These are phyloP conservation scores for Nakazawaea holstii DNA, from an alignment of 805 yeast genomes.

Conservation along the genomic window DNA sequence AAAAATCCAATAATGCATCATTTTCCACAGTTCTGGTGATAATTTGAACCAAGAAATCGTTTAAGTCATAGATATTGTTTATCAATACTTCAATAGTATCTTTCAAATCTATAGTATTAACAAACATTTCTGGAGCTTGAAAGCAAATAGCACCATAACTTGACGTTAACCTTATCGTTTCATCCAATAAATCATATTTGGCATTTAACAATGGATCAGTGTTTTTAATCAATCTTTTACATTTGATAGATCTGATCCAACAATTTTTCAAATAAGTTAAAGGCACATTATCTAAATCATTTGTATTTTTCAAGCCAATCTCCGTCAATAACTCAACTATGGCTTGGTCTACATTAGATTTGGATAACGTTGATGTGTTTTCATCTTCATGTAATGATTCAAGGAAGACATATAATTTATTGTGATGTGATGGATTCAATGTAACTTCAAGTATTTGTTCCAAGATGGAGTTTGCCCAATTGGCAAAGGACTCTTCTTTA, in stretches of 20 bases:
- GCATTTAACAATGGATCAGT: conserved; percentile 32
- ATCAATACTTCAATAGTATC: conserved; percentile 21
- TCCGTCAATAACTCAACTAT: conserved; percentile 55
- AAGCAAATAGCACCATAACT: conserved; percentile 66
- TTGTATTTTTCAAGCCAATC: conserved; percentile 33
- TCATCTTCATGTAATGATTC: conserved; percentile 20
- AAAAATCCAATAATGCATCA: conserved; percentile 56
- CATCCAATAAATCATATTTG: conserved; percentile 38
- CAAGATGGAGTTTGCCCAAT: conserved; percentile 37
- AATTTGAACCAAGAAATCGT: conserved; percentile 51
- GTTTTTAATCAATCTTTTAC: conserved; percentile 36
- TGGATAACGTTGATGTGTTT: conserved; percentile 16
- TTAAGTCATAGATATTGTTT: conserved; percentile 18
- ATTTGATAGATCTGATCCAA: conserved; percentile 35
- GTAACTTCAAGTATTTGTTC: conserved; percentile 32
- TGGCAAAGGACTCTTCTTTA: conserved; percentile 24
- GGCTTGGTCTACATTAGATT: conserved; percentile 39
- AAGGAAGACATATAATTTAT: conserved; percentile 15
- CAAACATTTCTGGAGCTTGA: conserved; percentile 62
- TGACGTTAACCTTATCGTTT: conserved; percentile 41
- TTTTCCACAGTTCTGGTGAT: conserved; percentile 58
- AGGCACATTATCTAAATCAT: conserved; percentile 22
- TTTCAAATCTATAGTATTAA: conserved; percentile 31
- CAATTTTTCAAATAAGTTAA: conserved; percentile 41
- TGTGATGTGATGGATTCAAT: conserved; percentile 15